Evolutionary conservation across 805 yeast species (phyloP), one percentile per base, ranked within the genome.

Genomic region (Metschnikowia gelsemii): DNA sequence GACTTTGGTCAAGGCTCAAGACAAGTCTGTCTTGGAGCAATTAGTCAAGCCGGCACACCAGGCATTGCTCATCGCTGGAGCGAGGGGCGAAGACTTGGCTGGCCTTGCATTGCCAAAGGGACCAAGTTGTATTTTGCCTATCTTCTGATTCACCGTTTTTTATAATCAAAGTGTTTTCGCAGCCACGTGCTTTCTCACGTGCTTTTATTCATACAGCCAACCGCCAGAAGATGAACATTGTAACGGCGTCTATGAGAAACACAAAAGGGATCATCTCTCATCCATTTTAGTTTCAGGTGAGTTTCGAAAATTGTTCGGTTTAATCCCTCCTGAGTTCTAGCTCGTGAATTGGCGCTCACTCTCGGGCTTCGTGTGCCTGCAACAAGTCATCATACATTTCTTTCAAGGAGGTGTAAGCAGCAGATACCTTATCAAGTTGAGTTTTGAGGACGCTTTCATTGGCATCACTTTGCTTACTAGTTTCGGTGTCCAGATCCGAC

Each of bases 71-170:
- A 61, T 80, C 42, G 76, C 88, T 14, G 87, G 89, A 19, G 71
- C 71, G 17, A 69, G 70, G 26, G 84, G 81, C 1, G 74, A 75
- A 55, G 88, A 85, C 23, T 63, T 90, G 38, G 78, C 82, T 24
- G 96, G 88, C 0, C 86, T 90, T 62, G 59, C 77, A 47, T 56
- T 80, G 67, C 81, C 95, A 63, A 81, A 80, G 61, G 95, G 98
- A 36, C 95, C 96, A 45, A 80, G 77, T 58, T 84, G 95, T 65
- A 66, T 93, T 28, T 72, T 93, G 52, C 99, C 99, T 21, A 78
- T 95, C 39, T 93, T 93, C 70, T 69, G n/a, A n/a, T n/a, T n/a
- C n/a, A n/a, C n/a, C n/a, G n/a, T n/a, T n/a, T n/a, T n/a, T n/a
- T n/a, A n/a, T n/a, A n/a, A n/a, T n/a, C n/a, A n/a, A n/a, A n/a